phyloP scores from a whole-genome alignment of 2,329 filamentous ascomycete genomes.

The Plenodomus lindquistii region DNA sequence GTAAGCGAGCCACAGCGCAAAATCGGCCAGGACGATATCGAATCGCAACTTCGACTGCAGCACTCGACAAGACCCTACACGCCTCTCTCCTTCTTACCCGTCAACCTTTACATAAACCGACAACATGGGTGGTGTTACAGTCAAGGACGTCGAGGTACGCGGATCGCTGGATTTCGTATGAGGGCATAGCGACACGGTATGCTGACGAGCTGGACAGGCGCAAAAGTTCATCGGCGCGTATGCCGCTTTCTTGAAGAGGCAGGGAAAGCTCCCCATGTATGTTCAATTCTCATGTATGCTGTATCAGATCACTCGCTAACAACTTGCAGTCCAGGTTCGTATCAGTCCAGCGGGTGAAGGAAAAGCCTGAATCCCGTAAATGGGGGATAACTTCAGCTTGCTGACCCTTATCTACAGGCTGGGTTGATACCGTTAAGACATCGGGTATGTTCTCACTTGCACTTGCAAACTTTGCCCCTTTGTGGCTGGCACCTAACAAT shows the following conservation, averaged over 20 bases:
- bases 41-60: conserved; percentile 12
- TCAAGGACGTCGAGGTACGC: conserved; percentile 86
- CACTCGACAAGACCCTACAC: conserved; percentile 27
- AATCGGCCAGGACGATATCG: conserved; percentile 3
- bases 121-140: conserved; percentile 80
- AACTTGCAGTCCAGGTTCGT: conserved; percentile 68
- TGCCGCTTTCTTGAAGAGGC: conserved; percentile 87
- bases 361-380: conserved; percentile 59
- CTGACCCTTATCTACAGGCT: conserved; percentile 69
- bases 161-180: conserved; percentile 22
- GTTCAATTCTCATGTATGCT: conserved; percentile 9
- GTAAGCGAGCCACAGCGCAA: conserved; percentile 27
- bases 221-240: conserved; percentile 89
- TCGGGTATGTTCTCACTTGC: conserved; percentile 52
- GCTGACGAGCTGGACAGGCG: conserved; percentile 57
- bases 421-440: conserved; percentile 99
- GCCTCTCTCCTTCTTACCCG: conserved; percentile 20
- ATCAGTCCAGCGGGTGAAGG: conserved; percentile 41
- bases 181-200: conserved; percentile 4
- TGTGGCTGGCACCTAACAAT: conserved; percentile 16
- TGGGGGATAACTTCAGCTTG: conserved; percentile 53
- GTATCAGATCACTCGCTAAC: conserved; percentile 19
- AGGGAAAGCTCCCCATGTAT: conserved; percentile 83
- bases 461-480: neutral
- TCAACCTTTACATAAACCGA: conserved; percentile 52